Percentiles rank a stretch among this genome's conserved stretches.
These are phyloP conservation scores for Sugiyamaella chiloensis DNA, from an alignment of 805 yeast species.

Conservation along the genomic window DNA sequence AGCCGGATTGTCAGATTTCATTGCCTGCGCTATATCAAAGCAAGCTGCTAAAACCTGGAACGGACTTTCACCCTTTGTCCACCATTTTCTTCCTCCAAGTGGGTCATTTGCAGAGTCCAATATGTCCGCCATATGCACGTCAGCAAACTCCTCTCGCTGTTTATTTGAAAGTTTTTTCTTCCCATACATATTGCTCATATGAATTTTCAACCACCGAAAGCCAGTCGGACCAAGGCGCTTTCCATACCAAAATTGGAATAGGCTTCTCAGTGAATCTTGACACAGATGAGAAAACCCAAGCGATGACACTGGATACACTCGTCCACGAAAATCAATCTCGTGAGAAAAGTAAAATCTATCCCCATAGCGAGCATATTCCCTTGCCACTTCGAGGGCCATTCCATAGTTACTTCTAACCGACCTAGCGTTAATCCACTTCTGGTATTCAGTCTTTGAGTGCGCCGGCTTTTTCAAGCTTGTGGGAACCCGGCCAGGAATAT, in stretches of 20 bases:
- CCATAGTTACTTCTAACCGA: slow-evolving; percentile 8
- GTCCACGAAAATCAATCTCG: slow-evolving; percentile 59
- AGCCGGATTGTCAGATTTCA: slow-evolving; percentile 40
- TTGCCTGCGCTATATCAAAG: slow-evolving; percentile 51
- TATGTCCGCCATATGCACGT: slow-evolving; percentile 44
- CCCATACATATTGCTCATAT: slow-evolving; percentile 57
- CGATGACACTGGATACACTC: slow-evolving; percentile 55
- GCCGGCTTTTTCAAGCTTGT: neutral
- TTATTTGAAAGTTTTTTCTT: slow-evolving; percentile 50
- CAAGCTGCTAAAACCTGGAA: slow-evolving; percentile 60
- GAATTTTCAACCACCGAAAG: slow-evolving; percentile 57
- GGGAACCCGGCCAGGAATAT: slow-evolving; percentile 52
- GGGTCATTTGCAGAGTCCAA: slow-evolving; percentile 51
- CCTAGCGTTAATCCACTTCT: slow-evolving; percentile 5
- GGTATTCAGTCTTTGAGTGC: neutral
- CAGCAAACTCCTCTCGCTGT: slow-evolving; percentile 48
- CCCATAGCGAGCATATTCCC: slow-evolving; percentile 62
- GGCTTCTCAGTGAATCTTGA: slow-evolving; percentile 54
- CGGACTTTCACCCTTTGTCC: slow-evolving; percentile 58
- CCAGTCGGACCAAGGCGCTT: slow-evolving; percentile 50
- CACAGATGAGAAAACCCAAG: slow-evolving; percentile 61
- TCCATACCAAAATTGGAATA: slow-evolving; percentile 60
- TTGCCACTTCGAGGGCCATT: slow-evolving; percentile 68
- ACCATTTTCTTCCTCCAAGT: slow-evolving; percentile 37
- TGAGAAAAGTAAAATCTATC: slow-evolving; percentile 59